Conservation (phyloP, 2,329 filamentous ascomycete species). For the Claviceps pazoutovae region DNA sequence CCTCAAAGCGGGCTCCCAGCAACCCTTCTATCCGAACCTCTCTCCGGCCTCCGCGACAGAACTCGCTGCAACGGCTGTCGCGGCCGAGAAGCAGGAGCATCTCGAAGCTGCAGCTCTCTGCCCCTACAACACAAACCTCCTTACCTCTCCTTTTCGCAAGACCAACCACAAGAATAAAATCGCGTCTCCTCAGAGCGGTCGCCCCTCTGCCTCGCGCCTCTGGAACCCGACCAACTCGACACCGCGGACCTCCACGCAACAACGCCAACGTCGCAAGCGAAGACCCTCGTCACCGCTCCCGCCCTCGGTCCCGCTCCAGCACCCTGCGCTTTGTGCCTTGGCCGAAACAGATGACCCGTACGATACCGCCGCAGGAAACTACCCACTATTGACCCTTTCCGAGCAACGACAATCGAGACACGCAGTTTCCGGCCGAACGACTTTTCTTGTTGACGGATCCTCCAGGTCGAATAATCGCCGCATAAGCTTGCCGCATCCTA, state of each 20-base stretch:
- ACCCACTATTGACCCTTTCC: conserved; percentile 36
- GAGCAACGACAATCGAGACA: conserved; percentile 35
- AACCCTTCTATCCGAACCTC: conserved; percentile 15
- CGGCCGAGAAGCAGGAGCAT: conserved; percentile 1
- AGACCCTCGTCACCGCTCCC: conserved; percentile 40
- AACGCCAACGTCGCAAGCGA: conserved; percentile 20
- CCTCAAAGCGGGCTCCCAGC: conserved; percentile 17
- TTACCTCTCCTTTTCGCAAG: conserved; percentile 25
- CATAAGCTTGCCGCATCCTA: conserved; percentile 38
- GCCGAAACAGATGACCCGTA: conserved; percentile 22
- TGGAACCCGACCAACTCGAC: conserved; percentile 51
- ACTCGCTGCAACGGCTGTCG: neutral
- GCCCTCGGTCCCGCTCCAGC: conserved; percentile 34
- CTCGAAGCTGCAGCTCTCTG: neutral
- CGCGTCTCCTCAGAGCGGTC: conserved; percentile 20
- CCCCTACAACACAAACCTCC: neutral
- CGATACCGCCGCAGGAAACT: conserved; percentile 29
- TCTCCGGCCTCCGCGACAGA: conserved; percentile 1
- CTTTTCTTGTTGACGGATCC: conserved; percentile 35
- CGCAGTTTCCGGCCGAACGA: conserved; percentile 29
- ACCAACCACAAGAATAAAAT: conserved; percentile 20
- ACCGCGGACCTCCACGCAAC: conserved; percentile 24
- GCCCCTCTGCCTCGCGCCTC: conserved; percentile 34
- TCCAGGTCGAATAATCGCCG: conserved; percentile 31
- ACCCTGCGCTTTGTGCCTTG: conserved; percentile 27